phyloP scores from a whole-genome alignment of 75 land plant species.

The Adiantum capillusveneris region DNA sequence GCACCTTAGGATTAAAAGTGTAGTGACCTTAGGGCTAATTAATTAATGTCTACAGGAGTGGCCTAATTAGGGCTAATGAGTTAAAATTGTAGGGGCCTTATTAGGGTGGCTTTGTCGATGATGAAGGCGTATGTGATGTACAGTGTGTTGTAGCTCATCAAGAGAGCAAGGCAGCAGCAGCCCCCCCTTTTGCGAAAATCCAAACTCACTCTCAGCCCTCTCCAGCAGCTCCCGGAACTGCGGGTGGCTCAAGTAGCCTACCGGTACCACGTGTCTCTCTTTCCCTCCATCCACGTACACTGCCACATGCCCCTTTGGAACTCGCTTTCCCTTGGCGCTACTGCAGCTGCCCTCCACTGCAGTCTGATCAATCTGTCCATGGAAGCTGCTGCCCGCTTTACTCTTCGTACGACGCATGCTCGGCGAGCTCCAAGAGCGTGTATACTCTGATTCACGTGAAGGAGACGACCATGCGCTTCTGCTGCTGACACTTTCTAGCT shows the following conservation, averaged over 20 bases:
- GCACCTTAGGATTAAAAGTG: too few relatives aligned
- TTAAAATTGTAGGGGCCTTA: too few relatives aligned
- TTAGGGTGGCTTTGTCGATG: too few relatives aligned
- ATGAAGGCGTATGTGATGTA: too few relatives aligned
- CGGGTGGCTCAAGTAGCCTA: conserved; percentile 10
- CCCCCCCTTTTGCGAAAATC: conserved; percentile 18
- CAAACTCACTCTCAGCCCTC: conserved; percentile 17
- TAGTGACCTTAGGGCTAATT: too few relatives aligned
- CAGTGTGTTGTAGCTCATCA: not conserved
- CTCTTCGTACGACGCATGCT: not conserved
- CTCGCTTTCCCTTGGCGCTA: conserved; percentile 4
- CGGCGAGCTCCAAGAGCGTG: not conserved
- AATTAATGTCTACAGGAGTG: too few relatives aligned
- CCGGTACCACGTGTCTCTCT: conserved; percentile 9
- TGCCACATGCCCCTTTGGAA: conserved; percentile 59
- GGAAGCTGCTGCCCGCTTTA: not conserved
- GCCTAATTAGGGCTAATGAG: too few relatives aligned
- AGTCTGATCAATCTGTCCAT: not conserved
- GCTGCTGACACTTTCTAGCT: not conserved
- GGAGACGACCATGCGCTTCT: not conserved
- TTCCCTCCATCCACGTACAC: conserved; percentile 57
- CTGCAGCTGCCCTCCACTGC: not conserved
- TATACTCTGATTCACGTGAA: not conserved
- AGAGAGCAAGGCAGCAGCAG: conserved; percentile 14
- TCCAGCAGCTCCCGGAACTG: conserved; percentile 8